Evolutionary conservation across 2,329 filamentous ascomycete genomes (phyloP).

Genomic region (Thelonectria blattea): DNA sequence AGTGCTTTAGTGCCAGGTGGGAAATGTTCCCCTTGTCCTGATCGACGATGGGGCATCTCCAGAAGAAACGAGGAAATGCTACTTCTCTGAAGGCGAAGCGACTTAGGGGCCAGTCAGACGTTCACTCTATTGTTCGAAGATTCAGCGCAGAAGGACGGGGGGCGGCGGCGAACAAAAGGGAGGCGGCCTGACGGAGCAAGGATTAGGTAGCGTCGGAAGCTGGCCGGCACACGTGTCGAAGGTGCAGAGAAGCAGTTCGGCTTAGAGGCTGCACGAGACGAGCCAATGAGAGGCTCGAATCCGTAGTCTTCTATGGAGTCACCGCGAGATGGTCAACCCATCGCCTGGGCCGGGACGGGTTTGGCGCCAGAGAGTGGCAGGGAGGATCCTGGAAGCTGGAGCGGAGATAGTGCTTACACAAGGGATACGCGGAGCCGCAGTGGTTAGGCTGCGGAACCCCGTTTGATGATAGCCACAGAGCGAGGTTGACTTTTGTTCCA

Average conservation of each 20-base stretch:
- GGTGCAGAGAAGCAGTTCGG: background rate
- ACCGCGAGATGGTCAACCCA: background rate
- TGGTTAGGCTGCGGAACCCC: background rate
- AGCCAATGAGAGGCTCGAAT: background rate
- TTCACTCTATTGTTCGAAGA: background rate
- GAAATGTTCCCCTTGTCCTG: background rate
- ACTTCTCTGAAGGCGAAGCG: background rate
- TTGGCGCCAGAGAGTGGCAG: background rate
- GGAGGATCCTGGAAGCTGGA: background rate
- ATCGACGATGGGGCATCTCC: background rate
- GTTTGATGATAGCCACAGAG: background rate
- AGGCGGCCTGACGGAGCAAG: background rate
- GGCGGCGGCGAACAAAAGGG: background rate
- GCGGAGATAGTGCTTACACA: conserved; percentile 82
- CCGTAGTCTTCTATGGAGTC: background rate
- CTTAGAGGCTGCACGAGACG: background rate
- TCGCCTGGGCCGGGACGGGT: background rate
- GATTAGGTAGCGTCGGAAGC: conserved; percentile 3
- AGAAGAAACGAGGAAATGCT: background rate
- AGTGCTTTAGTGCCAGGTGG: background rate
- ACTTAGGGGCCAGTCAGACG: background rate
- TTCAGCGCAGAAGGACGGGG: too few species aligned
- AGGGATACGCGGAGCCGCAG: conserved; percentile 46
- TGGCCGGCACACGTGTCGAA: conserved; percentile 4
- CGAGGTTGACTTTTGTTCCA: background rate